A percentile compares a stretch with the other conserved stretches of the same genome.
These are phyloP conservation scores for Selaginella tamariscina DNA, from an alignment of 75 land plant species.

Conservation along the genomic window DNA sequence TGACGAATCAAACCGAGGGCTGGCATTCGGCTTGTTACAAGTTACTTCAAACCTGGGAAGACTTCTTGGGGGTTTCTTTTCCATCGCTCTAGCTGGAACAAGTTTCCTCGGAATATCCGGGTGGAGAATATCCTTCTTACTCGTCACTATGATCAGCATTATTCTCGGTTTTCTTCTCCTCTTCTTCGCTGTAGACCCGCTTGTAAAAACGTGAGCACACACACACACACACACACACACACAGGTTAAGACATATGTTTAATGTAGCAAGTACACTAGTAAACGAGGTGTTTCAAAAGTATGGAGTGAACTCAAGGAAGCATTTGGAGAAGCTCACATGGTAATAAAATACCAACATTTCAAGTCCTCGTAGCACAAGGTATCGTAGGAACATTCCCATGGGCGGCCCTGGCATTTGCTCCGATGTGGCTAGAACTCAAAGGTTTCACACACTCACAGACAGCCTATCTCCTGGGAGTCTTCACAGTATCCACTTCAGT, in stretches of 20 bases:
- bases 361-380: conserved; percentile 25
- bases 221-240: not conserved
- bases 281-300: not conserved
- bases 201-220: not conserved
- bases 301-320: not conserved
- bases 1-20: conserved; percentile 56
- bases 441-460: conserved; percentile 17
- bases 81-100: conserved; percentile 44
- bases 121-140: conserved; percentile 68
- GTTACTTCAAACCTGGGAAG: conserved; percentile 55
- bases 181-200: conserved; percentile 51
- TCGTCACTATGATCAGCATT: conserved; percentile 50
- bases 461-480: conserved; percentile 16
- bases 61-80: conserved; percentile 49
- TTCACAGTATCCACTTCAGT: conserved; percentile 14
- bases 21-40: conserved; percentile 74
- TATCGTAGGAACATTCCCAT: conserved; percentile 20
- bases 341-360: conserved; percentile 19
- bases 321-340: not conserved
- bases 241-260: not conserved
- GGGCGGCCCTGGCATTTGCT: conserved; percentile 24
- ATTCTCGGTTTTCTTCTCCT: conserved; percentile 46
- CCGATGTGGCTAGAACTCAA: conserved; percentile 25
- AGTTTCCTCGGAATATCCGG: conserved; percentile 56
- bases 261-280: not conserved